Evolutionary conservation across 1,284 basidiomycete species (phyloP), one percentile per base, ranked within the genome.

Genomic region (Takashimella tepidaria): DNA sequence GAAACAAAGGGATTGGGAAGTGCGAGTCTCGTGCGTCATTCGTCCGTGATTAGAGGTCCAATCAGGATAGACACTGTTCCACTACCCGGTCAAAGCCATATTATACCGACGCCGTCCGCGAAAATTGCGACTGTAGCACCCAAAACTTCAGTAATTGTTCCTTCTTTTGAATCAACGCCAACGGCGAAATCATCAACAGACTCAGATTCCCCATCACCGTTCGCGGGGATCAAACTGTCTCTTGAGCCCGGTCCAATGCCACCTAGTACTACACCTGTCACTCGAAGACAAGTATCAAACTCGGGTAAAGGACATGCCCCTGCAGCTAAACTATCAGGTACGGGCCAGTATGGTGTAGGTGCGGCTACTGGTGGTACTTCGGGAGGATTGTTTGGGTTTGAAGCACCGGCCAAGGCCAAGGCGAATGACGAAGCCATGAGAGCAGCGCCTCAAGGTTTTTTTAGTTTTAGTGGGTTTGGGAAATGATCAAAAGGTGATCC

Each of bases 401-500:
- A 56, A 21, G 54, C 54, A 3, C 24, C 50, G 16, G 47, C 50
- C 21, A 19, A 46, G 31, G 47, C 27, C 3, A 25, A 43, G 43
- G 41, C 24, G 13, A 48, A 45, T 13, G 56, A 47, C 4, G 49
- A 49, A 11, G 31, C 50, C 4, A 46, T 51, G 45, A 50, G 41
- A 40, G 52, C 58, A 3, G 25, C 45, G 25, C 57, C 60, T 21
- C 44, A 47, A 21, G 66, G 64, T 13, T 68, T 66, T 45, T 63
- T 68, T 43, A 63, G 64, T 42, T 58, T 66, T 41, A 60, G 58
- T 48, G 60, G 56, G 26, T 66, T 60, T 47, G 60, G 56, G 10
- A 57, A 60, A 44, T 45, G 42, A 31, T 19, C 2, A 5, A 24
- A 4, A 16, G n/a, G n/a, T n/a, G n/a, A n/a, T n/a, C n/a, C n/a